Evolutionary conservation across 495 filamentous ascomycete species (phyloP).

Genomic region (Cryomyces minteri): DNA sequence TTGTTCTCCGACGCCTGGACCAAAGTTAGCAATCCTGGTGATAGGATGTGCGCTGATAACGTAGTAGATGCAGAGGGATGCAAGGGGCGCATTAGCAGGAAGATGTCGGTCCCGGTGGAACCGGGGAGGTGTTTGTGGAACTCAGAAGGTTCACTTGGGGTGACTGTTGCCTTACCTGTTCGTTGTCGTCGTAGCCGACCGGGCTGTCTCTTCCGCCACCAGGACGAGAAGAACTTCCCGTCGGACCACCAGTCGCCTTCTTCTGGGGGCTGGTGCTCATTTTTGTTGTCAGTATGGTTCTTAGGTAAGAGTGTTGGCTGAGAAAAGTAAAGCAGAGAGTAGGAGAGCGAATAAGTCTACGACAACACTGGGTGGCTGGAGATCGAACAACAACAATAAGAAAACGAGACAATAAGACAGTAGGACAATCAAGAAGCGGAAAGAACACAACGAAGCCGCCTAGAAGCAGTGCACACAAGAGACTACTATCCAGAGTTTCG

Average conservation of each 20-base stretch:
- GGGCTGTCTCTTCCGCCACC: slow-evolving; percentile 18
- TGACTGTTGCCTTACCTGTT: slow-evolving; percentile 19
- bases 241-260: slow-evolving; percentile 15
- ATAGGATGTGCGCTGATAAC: neutral
- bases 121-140: neutral
- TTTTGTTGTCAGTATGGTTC: no score
- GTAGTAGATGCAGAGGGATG: neutral
- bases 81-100: no score
- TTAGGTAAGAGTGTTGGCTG: no score
- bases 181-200: slow-evolving; percentile 20
- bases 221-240: slow-evolving; percentile 7
- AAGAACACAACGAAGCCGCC: no score
- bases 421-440: no score
- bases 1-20: slow-evolving; percentile 53
- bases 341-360: no score
- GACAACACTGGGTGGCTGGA: no score
- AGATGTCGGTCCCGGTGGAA: neutral
- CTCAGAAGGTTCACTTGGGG: neutral
- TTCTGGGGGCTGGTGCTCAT: slow-evolving; percentile 18
- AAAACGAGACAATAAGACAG: no score
- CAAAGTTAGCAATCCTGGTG: neutral
- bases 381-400: no score
- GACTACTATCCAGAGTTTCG: no score
- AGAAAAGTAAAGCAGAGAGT: no score
- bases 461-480: no score